Evolutionary conservation across 495 filamentous ascomycete genomes (phyloP).

Genomic region (Hyaloscypha bicolor): DNA sequence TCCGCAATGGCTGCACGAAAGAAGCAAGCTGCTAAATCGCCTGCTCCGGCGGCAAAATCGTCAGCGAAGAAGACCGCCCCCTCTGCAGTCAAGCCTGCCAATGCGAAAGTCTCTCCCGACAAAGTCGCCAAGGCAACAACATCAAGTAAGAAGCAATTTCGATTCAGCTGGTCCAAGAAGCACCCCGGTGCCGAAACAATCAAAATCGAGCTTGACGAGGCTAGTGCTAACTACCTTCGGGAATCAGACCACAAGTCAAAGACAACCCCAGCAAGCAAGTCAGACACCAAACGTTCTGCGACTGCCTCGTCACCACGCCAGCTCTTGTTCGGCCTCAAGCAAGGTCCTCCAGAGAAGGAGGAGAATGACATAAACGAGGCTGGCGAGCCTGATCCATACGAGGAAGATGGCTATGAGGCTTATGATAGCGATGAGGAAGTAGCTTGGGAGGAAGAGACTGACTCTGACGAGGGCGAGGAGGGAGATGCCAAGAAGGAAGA

Average conservation of each 20-base stretch:
- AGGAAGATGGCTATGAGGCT: no score
- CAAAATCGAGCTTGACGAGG: not conserved
- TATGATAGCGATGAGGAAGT: no score
- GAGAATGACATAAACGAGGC: not conserved
- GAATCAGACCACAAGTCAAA: not conserved
- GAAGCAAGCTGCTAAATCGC: not conserved
- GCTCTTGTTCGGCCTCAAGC: no score
- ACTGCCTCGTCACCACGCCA: no score
- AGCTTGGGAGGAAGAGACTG: no score
- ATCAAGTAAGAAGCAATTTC: not conserved
- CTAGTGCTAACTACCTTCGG: not conserved
- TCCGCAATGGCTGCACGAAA: not conserved
- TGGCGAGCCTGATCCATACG: no score
- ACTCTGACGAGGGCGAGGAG: not conserved
- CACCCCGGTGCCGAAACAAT: not conserved
- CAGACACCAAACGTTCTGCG: no score
- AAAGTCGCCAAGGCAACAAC: not conserved
- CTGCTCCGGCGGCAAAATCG: not conserved
- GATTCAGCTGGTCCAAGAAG: not conserved
- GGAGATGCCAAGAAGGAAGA: no score
- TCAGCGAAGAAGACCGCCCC: not conserved
- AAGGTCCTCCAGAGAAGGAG: no score
- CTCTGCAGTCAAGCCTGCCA: not conserved
- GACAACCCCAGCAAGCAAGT: no score
- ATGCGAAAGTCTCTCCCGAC: constrained; percentile 2